phyloP scores from a whole-genome alignment of 129 eudicot genomes.

The Lactuca sativa region DNA sequence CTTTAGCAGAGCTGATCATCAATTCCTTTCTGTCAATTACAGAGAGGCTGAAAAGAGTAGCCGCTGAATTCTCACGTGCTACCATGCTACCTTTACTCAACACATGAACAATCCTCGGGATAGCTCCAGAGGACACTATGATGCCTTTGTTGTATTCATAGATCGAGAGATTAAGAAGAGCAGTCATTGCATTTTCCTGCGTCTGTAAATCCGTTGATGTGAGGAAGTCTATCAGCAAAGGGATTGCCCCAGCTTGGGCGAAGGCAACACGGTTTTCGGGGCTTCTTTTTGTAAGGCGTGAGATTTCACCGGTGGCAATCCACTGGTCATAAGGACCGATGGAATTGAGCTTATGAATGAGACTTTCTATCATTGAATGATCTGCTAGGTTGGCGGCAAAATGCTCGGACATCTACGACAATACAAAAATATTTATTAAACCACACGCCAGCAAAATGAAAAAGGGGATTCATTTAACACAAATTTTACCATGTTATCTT shows the following conservation, averaged over 20 bases:
- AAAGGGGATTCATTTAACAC: too few relatives aligned
- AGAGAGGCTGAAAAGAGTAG: too few relatives aligned
- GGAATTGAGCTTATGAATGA: conserved; percentile 48
- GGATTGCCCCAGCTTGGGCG: conserved; percentile 78
- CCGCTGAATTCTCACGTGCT: too few relatives aligned
- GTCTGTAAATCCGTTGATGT: conserved; percentile 61
- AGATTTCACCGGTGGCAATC: conserved; percentile 64
- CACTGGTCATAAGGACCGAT: conserved; percentile 53
- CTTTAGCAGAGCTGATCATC: conserved; percentile 53
- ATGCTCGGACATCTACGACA: neutral
- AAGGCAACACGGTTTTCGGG: conserved; percentile 66
- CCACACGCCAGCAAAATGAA: too few relatives aligned
- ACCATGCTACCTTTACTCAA: conserved; percentile 41
- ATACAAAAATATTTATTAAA: too few relatives aligned
- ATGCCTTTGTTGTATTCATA: conserved; percentile 64
- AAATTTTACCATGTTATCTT: too few relatives aligned
- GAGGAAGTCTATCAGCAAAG: conserved; percentile 51
- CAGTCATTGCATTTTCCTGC: conserved; percentile 75
- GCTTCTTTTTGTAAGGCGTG: conserved; percentile 68
- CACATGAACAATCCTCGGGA: conserved; percentile 70
- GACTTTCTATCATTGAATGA: conserved; percentile 52
- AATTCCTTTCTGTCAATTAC: conserved; percentile 64
- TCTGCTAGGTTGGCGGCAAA: conserved; percentile 64
- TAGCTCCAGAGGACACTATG: conserved; percentile 57
- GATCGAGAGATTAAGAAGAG: conserved; percentile 72